phyloP scores from a whole-genome alignment of 129 eudicot species.

The Lonicera japonica region DNA sequence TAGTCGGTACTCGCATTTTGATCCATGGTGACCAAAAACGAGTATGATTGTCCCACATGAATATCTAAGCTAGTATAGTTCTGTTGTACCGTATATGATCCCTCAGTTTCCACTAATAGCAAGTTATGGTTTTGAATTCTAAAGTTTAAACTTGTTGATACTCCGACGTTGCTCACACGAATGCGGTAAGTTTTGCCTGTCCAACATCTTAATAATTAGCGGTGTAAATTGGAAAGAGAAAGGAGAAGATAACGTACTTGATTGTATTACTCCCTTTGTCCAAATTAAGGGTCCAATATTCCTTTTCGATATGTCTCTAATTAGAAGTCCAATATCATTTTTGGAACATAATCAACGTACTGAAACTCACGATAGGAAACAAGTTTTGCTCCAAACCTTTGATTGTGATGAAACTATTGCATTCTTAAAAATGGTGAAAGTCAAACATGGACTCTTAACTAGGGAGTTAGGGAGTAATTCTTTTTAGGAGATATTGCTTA shows the following conservation, averaged over 20 bases:
- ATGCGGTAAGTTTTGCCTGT: slow-evolving; percentile 42
- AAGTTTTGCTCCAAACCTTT: too few species aligned
- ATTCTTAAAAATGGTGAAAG: too few species aligned
- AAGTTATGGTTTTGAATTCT: slow-evolving; percentile 45
- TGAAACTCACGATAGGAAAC: too few species aligned
- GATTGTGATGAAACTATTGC: too few species aligned
- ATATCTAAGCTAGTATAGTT: slow-evolving; percentile 35
- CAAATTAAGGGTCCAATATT: slow-evolving; percentile 20
- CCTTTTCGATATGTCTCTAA: too few species aligned
- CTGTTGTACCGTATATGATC: slow-evolving; percentile 45
- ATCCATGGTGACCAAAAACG: slow-evolving; percentile 42
- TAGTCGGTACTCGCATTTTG: slow-evolving; percentile 29
- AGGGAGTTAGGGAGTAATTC: not conserved
- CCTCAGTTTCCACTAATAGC: slow-evolving; percentile 53
- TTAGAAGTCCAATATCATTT: not conserved
- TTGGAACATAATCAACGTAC: too few species aligned
- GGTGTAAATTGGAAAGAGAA: not conserved
- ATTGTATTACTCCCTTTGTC: slow-evolving; percentile 54
- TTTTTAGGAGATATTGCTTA: not conserved
- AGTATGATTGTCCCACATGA: slow-evolving; percentile 62
- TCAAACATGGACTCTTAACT: not conserved
- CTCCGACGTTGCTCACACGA: slow-evolving; percentile 47
- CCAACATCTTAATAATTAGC: not conserved
- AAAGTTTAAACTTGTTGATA: slow-evolving; percentile 36
- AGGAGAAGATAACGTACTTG: not conserved